These are phyloP conservation scores for Globisporangium spiculum DNA, from an alignment of 352 stramenopile species.

Conservation along the genomic window DNA sequence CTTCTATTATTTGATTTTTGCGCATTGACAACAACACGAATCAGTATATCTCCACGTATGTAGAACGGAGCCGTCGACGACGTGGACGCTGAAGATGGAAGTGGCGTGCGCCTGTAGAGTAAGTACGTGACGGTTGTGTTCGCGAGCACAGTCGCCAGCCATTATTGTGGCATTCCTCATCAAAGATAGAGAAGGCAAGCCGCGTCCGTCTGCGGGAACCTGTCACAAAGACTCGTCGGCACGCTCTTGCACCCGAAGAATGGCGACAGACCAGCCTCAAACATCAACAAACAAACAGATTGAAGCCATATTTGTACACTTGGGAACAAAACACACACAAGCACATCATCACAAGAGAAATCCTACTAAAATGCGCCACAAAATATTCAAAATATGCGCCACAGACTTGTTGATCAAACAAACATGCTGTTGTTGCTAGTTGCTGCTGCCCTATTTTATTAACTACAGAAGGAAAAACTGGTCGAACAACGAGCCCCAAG, in stretches of 20 bases:
- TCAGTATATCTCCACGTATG: background rate
- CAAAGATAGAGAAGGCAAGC: background rate
- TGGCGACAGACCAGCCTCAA: background rate
- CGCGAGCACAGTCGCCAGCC: constrained; percentile 1
- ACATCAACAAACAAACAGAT: background rate
- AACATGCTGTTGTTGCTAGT: background rate
- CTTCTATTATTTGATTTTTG: background rate
- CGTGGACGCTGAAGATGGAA: background rate
- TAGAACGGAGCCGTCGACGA: background rate
- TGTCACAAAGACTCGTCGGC: background rate
- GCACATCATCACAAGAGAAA: background rate
- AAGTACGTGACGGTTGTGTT: background rate
- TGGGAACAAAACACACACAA: background rate
- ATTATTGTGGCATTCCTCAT: background rate
- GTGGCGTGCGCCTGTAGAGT: background rate
- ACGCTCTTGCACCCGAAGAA: background rate
- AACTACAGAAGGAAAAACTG: background rate
- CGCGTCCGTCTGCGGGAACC: background rate
- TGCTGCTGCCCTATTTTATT: background rate
- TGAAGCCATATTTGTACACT: background rate
- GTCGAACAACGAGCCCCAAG: background rate
- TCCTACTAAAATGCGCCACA: background rate
- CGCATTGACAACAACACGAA: background rate
- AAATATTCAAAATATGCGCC: constrained; percentile 1
- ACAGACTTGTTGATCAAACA: background rate